These are phyloP conservation scores for Diaporthe nobilis DNA, from an alignment of 2,329 filamentous ascomycete genomes.

Conservation along the genomic window DNA sequence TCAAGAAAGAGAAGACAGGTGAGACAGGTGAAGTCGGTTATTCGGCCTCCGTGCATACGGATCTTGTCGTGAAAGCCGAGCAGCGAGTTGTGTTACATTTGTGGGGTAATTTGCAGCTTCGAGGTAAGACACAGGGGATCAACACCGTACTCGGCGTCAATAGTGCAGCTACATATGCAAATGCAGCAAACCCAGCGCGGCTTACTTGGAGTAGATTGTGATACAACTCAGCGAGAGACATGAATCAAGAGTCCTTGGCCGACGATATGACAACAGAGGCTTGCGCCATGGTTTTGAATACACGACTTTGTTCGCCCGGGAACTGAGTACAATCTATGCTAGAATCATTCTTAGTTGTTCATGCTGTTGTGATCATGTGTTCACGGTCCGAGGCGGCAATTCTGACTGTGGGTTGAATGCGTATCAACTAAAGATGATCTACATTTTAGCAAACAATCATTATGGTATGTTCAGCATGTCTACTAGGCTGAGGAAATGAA, in stretches of 20 bases:
- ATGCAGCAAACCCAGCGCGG: background rate
- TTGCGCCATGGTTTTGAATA: background rate
- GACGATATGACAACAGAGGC: background rate
- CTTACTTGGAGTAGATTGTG: background rate
- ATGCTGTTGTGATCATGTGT: background rate
- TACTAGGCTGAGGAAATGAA: too few relatives aligned
- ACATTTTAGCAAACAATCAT: background rate
- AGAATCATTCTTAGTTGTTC: background rate
- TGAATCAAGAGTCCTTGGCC: background rate
- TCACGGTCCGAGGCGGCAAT: background rate
- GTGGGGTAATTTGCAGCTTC: background rate
- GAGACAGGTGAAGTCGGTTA: background rate
- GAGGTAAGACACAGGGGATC: background rate
- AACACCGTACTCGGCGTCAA: background rate
- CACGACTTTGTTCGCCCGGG: background rate
- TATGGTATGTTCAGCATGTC: background rate
- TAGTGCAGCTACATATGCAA: background rate
- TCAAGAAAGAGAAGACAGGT: too few relatives aligned
- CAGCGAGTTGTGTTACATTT: background rate
- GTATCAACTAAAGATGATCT: background rate
- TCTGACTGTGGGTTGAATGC: background rate
- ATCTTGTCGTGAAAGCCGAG: constrained; percentile 1
- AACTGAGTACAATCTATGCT: too few relatives aligned
- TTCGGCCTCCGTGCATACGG: background rate
- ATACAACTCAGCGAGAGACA: background rate